A percentile compares a stretch with the other conserved stretches of the same genome.
Conservation (phyloP, 345 rosid species). For the Erucastrum elatum region DNA sequence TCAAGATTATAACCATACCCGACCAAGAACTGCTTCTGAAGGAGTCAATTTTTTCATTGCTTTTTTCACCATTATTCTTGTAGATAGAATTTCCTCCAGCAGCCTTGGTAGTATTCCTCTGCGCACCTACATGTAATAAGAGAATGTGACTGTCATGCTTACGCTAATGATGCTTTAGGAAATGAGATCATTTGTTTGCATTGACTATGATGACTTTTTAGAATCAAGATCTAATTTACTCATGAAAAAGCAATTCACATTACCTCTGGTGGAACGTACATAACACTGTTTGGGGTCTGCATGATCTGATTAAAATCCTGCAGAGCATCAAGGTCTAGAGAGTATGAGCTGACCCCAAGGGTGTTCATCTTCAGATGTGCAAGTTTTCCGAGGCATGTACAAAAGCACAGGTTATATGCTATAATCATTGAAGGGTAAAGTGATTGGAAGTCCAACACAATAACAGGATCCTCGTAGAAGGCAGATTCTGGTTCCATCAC, state of each 20-base stretch:
- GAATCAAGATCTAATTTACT: not conserved
- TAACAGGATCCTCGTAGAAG: slow-evolving; percentile 87
- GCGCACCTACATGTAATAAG: slow-evolving; percentile 50
- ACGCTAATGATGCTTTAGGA: slow-evolving; percentile 10
- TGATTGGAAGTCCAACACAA: slow-evolving; percentile 96
- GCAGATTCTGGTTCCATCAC: slow-evolving; percentile 99
- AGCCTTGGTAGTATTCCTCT: slow-evolving; percentile 86
- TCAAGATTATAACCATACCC: slow-evolving; percentile 56
- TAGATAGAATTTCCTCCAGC: slow-evolving; percentile 88
- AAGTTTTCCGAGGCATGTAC: slow-evolving; percentile 89
- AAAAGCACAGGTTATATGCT: slow-evolving; percentile 93
- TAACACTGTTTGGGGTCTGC: slow-evolving; percentile 76
- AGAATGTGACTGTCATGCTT: slow-evolving; percentile 1
- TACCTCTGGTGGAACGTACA: slow-evolving; percentile 86
- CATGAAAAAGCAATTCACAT: slow-evolving; percentile 18
- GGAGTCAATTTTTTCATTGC: slow-evolving; percentile 87
- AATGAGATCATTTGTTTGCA: slow-evolving; percentile 14
- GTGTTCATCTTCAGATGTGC: slow-evolving; percentile 60
- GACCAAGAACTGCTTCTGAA: slow-evolving; percentile 71
- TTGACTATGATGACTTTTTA: slow-evolving; percentile 11
- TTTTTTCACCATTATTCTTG: slow-evolving; percentile 91
- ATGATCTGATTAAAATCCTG: slow-evolving; percentile 57
- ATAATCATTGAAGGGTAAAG: slow-evolving; percentile 98
- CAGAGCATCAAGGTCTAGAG: slow-evolving; percentile 58
- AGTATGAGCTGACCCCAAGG: slow-evolving; percentile 78